These are phyloP conservation scores for Linnemannia hyalina DNA, from an alignment of 192 early-diverging fungal species.

Conservation along the genomic window DNA sequence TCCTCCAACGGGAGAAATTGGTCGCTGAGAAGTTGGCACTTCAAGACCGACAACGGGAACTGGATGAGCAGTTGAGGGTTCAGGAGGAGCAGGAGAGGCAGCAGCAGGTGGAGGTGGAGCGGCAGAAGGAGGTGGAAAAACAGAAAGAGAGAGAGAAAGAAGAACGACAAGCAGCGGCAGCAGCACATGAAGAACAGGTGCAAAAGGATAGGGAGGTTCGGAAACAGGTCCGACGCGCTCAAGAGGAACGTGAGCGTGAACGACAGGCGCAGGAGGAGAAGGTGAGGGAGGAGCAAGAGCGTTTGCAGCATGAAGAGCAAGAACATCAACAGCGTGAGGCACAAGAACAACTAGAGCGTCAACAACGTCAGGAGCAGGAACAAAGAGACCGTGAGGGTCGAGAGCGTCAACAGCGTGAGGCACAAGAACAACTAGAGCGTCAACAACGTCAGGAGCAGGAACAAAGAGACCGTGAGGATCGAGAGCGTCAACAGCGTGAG, in stretches of 20 bases:
- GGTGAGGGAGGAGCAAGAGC: background rate
- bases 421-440: background rate
- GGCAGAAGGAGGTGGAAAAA: background rate
- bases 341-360: background rate
- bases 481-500: background rate
- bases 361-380: background rate
- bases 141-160: background rate
- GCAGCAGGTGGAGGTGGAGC: background rate
- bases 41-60: constrained; percentile 15
- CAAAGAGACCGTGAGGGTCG: background rate
- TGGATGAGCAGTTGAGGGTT: background rate
- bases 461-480: background rate
- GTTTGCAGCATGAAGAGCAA: background rate
- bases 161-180: background rate
- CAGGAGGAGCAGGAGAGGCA: background rate
- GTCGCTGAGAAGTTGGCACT: constrained; percentile 14
- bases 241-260: constrained; percentile 1
- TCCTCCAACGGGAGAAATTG: background rate
- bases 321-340: background rate
- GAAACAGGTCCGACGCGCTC: background rate
- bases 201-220: background rate
- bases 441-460: no score
- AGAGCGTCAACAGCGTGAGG: background rate
- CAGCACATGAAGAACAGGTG: background rate
- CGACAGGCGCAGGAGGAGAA: constrained; percentile 1